These are phyloP conservation scores for Lasiosphaeria miniovina DNA, from an alignment of 495 filamentous ascomycete species.

Conservation along the genomic window DNA sequence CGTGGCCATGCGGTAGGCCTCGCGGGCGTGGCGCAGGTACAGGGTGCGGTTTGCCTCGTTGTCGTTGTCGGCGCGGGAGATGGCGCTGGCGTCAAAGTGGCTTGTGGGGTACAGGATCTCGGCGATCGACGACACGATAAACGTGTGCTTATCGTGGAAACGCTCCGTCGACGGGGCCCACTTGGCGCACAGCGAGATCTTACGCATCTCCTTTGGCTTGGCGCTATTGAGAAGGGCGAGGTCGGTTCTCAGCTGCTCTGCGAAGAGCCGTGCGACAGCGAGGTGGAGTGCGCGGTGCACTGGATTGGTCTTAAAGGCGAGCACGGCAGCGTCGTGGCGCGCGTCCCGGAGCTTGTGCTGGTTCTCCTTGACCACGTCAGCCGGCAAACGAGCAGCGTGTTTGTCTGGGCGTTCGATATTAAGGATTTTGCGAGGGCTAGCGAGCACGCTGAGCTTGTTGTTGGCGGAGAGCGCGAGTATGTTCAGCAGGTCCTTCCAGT, in stretches of 20 bases:
- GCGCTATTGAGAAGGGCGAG: conserved; percentile 29
- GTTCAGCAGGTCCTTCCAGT: conserved; percentile 52
- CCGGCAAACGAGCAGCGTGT: conserved; percentile 3
- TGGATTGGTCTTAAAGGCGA: conserved; percentile 29
- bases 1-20: conserved; percentile 39
- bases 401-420: conserved; percentile 23
- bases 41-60: conserved; percentile 29
- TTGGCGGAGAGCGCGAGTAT: conserved; percentile 41
- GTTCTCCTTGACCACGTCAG: conserved; percentile 6
- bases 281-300: conserved; percentile 43
- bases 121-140: conserved; percentile 45
- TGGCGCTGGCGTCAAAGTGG: conserved; percentile 2
- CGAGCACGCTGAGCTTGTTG: conserved; percentile 29
- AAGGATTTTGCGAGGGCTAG: conserved; percentile 30
- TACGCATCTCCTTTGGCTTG: conserved; percentile 28
- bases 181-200: conserved; percentile 48
- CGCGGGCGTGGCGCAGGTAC: conserved; percentile 46
- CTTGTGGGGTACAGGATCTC: conserved; percentile 40
- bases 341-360: conserved; percentile 5
- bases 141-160: conserved; percentile 51
- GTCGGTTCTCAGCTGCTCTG: conserved; percentile 43
- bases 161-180: conserved; percentile 45
- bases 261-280: conserved; percentile 47
- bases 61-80: conserved; percentile 11
- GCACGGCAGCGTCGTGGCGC: conserved; percentile 31